Evolutionary conservation across 2,329 filamentous ascomycete genomes (phyloP).

Genomic region (Aspergillus quadricinctus): DNA sequence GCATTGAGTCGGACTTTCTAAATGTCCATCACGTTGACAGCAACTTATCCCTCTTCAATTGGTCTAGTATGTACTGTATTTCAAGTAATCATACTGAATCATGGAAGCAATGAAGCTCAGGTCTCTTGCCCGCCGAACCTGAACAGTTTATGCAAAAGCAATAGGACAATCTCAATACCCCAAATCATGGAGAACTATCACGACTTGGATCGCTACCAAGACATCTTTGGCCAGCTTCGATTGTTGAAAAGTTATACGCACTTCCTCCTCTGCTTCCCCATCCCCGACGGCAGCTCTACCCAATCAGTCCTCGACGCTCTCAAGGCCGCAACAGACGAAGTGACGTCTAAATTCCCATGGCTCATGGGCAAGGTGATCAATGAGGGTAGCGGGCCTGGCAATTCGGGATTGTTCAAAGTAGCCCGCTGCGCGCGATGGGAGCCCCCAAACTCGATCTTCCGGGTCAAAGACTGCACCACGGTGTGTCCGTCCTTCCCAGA

Average conservation of each 20-base stretch:
- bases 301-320: slow-evolving; percentile 3
- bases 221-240: slow-evolving; percentile 20
- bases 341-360: slow-evolving; percentile 12
- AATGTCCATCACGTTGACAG: too few relatives aligned
- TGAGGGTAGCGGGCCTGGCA: too few relatives aligned
- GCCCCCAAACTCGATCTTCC: slow-evolving; percentile 4
- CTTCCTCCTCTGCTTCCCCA: slow-evolving; percentile 16
- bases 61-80: too few relatives aligned
- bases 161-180: too few relatives aligned
- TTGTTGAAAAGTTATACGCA: slow-evolving; percentile 19
- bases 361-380: slow-evolving; percentile 14
- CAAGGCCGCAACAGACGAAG: slow-evolving; percentile 4
- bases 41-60: too few relatives aligned
- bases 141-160: too few relatives aligned
- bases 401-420: slow-evolving; percentile 14
- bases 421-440: not conserved
- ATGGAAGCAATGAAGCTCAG: too few relatives aligned
- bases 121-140: too few relatives aligned
- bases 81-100: too few relatives aligned
- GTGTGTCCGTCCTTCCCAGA: slow-evolving; percentile 1
- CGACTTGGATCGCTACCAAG: too few relatives aligned
- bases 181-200: too few relatives aligned
- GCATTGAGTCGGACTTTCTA: too few relatives aligned
- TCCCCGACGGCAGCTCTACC: slow-evolving; percentile 1
- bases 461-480: slow-evolving; percentile 7